A percentile compares a stretch with the other conserved stretches of the same genome.
phyloP scores from a whole-genome alignment of 352 stramenopile species.

The Phytophthora constricta region DNA sequence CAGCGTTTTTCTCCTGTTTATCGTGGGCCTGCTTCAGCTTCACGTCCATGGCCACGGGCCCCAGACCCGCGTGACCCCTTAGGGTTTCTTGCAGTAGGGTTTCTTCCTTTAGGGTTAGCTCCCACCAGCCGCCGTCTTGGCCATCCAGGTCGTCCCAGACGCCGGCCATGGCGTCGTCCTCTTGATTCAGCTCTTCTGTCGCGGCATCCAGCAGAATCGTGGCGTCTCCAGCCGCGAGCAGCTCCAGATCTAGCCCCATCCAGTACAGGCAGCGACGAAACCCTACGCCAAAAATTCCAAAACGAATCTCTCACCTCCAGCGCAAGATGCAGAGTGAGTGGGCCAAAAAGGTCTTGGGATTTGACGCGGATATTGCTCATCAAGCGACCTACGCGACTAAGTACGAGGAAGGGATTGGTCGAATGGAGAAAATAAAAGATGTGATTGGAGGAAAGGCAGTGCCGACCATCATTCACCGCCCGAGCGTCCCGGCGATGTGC shows the following conservation, averaged over 20 bases:
- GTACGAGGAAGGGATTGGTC: not conserved
- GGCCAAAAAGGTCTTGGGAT: not conserved
- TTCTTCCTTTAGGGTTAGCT: conserved; percentile 24
- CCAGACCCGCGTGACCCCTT: conserved; percentile 9
- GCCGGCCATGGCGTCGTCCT: conserved; percentile 34
- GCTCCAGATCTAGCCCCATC: conserved; percentile 35
- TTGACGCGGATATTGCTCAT: not conserved
- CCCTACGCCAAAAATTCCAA: not conserved
- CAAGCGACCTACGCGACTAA: not conserved
- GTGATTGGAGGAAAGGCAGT: too few species aligned
- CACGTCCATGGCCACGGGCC: conserved; percentile 20
- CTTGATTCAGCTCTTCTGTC: conserved; percentile 24
- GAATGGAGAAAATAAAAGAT: not conserved
- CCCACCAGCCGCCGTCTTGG: conserved; percentile 33
- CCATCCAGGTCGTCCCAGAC: conserved; percentile 43
- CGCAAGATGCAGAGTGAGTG: not conserved
- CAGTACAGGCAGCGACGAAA: not conserved
- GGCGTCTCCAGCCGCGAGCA: conserved; percentile 28
- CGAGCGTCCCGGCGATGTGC: too few species aligned
- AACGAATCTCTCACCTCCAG: not conserved
- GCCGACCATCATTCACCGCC: not conserved
- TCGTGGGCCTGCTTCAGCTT: conserved; percentile 14
- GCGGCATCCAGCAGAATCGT: conserved; percentile 34
- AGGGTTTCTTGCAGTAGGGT: not conserved
- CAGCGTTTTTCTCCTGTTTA: too few species aligned